These are phyloP conservation scores for Filobasidium floriforme DNA, from an alignment of 768 basidiomycete species.

Conservation along the genomic window DNA sequence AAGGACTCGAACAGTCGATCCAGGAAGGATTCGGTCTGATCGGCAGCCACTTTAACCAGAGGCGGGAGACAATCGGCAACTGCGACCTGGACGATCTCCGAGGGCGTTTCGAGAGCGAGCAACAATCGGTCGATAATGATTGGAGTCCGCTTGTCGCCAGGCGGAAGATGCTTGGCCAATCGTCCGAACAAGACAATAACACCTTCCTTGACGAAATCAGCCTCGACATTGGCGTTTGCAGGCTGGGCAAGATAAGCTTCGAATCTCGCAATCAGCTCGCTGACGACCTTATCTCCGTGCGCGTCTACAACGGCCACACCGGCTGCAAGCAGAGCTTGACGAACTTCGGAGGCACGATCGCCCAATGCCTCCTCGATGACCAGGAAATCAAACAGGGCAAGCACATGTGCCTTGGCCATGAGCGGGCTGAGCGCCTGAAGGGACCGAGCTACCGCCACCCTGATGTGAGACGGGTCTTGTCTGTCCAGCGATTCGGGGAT, in stretches of 20 bases:
- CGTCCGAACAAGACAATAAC: constrained; percentile 91
- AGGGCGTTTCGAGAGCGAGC: constrained; percentile 82
- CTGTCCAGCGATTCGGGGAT: constrained; percentile 77
- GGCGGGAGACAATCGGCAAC: constrained; percentile 92
- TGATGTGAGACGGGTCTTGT: constrained; percentile 76
- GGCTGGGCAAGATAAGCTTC: constrained; percentile 62
- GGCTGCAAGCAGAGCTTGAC: constrained; percentile 77
- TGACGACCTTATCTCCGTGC: constrained; percentile 65
- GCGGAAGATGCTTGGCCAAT: constrained; percentile 75
- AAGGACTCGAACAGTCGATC: constrained; percentile 70
- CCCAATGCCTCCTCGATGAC: constrained; percentile 80
- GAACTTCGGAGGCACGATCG: constrained; percentile 71
- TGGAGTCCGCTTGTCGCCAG: constrained; percentile 68
- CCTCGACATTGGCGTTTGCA: constrained; percentile 59
- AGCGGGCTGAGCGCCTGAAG: constrained; percentile 62
- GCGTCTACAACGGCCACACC: constrained; percentile 72
- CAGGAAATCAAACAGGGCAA: constrained; percentile 72
- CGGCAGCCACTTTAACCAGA: constrained; percentile 63
- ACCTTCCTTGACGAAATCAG: constrained; percentile 86
- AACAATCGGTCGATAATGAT: constrained; percentile 74
- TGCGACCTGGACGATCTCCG: constrained; percentile 92
- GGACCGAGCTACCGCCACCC: constrained; percentile 63
- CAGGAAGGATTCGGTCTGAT: constrained; percentile 59
- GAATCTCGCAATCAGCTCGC: constrained; percentile 70
- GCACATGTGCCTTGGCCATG: constrained; percentile 58